A percentile compares a stretch with the other conserved stretches of the same genome.
phyloP scores from a whole-genome alignment of 2,329 filamentous ascomycete genomes.

The Colletotrichum sublineola region DNA sequence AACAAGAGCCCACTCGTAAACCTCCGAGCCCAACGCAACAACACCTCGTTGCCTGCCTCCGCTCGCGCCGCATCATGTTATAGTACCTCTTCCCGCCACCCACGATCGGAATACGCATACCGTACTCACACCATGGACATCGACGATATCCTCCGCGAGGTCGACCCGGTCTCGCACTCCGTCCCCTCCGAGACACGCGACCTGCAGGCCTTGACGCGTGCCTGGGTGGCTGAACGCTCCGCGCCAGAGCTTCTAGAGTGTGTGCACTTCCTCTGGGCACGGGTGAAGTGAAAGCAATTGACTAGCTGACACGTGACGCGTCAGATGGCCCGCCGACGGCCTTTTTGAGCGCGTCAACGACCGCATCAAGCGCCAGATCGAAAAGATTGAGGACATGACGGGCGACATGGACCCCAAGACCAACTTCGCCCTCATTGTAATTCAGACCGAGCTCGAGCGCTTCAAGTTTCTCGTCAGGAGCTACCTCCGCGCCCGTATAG shows the following conservation, averaged over 20 bases:
- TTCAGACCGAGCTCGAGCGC: slow-evolving; percentile 95
- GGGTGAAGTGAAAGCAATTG: neutral
- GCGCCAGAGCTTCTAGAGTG: slow-evolving; percentile 90
- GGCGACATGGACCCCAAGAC: slow-evolving; percentile 89
- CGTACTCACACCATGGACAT: slow-evolving; percentile 73
- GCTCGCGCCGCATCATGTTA: slow-evolving; percentile 21
- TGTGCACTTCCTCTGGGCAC: slow-evolving; percentile 45
- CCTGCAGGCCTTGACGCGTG: slow-evolving; percentile 88
- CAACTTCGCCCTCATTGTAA: slow-evolving; percentile 93
- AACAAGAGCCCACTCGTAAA: neutral
- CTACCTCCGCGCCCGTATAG: slow-evolving; percentile 85
- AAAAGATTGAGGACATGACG: slow-evolving; percentile 81
- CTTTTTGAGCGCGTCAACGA: slow-evolving; percentile 87
- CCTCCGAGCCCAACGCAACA: slow-evolving; percentile 4
- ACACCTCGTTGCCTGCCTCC: neutral
- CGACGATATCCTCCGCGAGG: slow-evolving; percentile 82
- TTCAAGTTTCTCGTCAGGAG: slow-evolving; percentile 92
- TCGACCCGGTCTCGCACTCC: slow-evolving; percentile 71
- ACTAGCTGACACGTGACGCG: slow-evolving; percentile 8
- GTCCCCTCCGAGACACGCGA: slow-evolving; percentile 76
- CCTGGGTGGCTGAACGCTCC: slow-evolving; percentile 92
- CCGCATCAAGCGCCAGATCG: slow-evolving; percentile 77
- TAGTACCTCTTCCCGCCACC: slow-evolving; percentile 9
- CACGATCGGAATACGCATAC: neutral
- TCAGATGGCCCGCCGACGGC: slow-evolving; percentile 74